phyloP scores from a whole-genome alignment of 352 stramenopile genomes.

The Phytophthora crassamura region DNA sequence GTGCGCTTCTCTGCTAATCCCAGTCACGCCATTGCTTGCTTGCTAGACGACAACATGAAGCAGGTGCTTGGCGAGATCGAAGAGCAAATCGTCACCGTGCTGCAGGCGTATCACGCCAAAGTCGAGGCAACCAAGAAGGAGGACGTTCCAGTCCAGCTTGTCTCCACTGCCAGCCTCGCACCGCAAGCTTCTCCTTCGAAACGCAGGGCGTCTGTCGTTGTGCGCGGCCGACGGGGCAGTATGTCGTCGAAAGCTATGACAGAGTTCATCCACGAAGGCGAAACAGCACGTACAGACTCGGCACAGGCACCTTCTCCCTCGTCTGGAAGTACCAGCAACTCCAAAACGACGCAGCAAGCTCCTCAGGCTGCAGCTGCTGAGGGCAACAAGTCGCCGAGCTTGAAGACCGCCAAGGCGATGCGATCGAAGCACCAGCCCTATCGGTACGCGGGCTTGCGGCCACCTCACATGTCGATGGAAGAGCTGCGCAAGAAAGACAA shows the following conservation, averaged over 20 bases:
- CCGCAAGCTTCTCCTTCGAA: constrained; percentile 21
- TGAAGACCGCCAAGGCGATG: constrained; percentile 46
- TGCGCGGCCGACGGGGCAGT: constrained; percentile 24
- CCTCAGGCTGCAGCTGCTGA: constrained; percentile 6
- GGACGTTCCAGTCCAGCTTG: constrained; percentile 4
- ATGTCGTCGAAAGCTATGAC: background rate
- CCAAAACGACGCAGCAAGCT: constrained; percentile 18
- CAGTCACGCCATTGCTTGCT: background rate
- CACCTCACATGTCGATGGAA: constrained; percentile 75
- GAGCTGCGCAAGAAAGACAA: constrained; percentile 88
- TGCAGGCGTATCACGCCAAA: constrained; percentile 77
- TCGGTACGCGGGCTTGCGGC: constrained; percentile 65
- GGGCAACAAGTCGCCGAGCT: constrained; percentile 33
- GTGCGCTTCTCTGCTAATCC: no score
- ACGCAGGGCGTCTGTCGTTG: constrained; percentile 25
- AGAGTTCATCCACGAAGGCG: constrained; percentile 11
- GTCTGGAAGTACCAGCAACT: background rate
- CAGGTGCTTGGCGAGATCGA: constrained; percentile 80
- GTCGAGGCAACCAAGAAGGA: constrained; percentile 53
- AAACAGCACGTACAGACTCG: constrained; percentile 15
- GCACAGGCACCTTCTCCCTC: constrained; percentile 6
- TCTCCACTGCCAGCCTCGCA: constrained; percentile 9
- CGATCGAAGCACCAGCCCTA: constrained; percentile 78
- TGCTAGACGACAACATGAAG: constrained; percentile 72
- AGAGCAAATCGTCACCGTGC: constrained; percentile 68